These are phyloP conservation scores for Beta corolliflora DNA, from an alignment of 179 eudicot species.

Conservation along the genomic window DNA sequence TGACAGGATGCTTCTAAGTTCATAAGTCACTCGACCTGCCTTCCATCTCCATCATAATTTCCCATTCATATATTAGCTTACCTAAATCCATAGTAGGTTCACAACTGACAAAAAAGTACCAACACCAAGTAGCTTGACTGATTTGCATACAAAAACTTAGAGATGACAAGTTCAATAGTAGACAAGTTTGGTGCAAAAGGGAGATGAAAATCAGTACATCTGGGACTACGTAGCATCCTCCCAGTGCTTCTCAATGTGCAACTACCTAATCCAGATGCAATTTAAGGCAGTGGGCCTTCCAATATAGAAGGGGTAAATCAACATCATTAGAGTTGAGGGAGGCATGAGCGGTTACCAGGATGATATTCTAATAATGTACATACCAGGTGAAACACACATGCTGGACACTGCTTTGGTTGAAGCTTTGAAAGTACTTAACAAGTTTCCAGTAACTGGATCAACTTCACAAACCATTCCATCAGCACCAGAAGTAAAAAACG, in stretches of 20 bases:
- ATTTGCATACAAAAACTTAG: too few species aligned
- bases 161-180: not conserved
- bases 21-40: too few species aligned
- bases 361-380: constrained; percentile 5
- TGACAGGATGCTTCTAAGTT: too few species aligned
- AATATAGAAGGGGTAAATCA: not conserved
- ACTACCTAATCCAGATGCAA: not conserved
- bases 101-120: too few species aligned
- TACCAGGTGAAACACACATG: constrained; percentile 86
- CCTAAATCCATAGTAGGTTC: too few species aligned
- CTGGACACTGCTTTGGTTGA: constrained; percentile 81
- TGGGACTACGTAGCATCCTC: not conserved
- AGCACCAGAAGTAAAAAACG: constrained; percentile 80
- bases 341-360: not conserved
- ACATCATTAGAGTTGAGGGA: not conserved
- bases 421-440: constrained; percentile 78
- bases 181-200: constrained; percentile 2
- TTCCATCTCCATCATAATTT: too few species aligned
- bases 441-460: constrained; percentile 72
- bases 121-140: too few species aligned
- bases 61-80: too few species aligned
- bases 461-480: constrained; percentile 92
- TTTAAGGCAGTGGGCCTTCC: not conserved
- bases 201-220: not conserved
- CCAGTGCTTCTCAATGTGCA: not conserved